phyloP scores from a whole-genome alignment of 2,329 filamentous ascomycete species.

The Fusarium ramigenum region DNA sequence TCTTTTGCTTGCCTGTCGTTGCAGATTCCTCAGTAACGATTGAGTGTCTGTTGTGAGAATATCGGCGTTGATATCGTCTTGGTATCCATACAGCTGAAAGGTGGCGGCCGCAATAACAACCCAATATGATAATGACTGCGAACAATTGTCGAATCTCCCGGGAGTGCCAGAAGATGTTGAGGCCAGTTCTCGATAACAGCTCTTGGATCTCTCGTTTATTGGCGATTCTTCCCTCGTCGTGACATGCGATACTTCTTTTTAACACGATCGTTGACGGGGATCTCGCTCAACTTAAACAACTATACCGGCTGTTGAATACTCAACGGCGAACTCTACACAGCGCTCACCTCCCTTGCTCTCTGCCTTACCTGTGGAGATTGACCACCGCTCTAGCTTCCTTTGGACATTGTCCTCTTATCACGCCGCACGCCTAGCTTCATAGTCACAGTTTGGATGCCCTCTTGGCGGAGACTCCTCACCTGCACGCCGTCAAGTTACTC shows the following conservation, averaged over 20 bases:
- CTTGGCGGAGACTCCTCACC: constrained; percentile 24
- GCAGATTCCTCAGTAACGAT: background rate
- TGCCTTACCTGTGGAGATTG: constrained; percentile 33
- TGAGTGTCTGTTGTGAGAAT: background rate
- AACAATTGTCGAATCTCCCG: background rate
- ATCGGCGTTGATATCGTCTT: background rate
- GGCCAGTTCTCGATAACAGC: background rate
- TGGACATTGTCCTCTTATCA: constrained; percentile 13
- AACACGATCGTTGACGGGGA: constrained; percentile 14
- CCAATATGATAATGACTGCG: background rate
- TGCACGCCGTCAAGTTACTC: constrained; percentile 12
- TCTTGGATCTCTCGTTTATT: background rate
- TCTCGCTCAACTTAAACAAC: constrained; percentile 38
- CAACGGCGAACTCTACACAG: constrained; percentile 16
- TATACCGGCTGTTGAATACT: constrained; percentile 2
- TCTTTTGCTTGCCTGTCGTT: background rate
- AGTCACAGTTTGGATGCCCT: constrained; percentile 24
- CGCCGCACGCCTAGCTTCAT: constrained; percentile 22
- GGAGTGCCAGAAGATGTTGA: background rate
- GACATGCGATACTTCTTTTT: constrained; percentile 5
- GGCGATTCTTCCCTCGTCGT: constrained; percentile 2
- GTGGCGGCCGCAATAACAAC: background rate
- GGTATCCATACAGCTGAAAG: background rate
- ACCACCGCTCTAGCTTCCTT: constrained; percentile 20
- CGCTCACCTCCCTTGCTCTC: constrained; percentile 25